Evolutionary conservation across 495 filamentous ascomycete genomes (phyloP).

Genomic region (Penicillium desertorum): DNA sequence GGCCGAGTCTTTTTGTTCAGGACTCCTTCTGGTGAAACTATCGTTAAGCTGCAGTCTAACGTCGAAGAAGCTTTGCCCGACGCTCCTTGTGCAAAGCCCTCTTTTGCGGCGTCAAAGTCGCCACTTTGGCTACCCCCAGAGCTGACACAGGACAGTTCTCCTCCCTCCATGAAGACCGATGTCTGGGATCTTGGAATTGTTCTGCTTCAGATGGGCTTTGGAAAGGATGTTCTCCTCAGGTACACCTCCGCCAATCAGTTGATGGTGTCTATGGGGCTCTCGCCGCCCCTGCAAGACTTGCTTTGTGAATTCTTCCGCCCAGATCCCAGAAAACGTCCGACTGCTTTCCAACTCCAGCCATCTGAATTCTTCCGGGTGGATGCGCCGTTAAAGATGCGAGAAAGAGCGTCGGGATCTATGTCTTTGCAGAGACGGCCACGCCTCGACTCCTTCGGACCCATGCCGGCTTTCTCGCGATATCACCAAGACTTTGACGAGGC

Average conservation of each 20-base stretch:
- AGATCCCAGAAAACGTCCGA: slow-evolving; percentile 79
- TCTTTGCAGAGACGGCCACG: slow-evolving; percentile 43
- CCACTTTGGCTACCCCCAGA: slow-evolving; percentile 85
- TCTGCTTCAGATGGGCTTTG: slow-evolving; percentile 92
- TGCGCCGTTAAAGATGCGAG: slow-evolving; percentile 45
- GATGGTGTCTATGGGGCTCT: slow-evolving; percentile 62
- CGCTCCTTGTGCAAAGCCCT: slow-evolving; percentile 31
- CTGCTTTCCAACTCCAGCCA: slow-evolving; percentile 84
- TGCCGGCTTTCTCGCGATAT: slow-evolving; percentile 65
- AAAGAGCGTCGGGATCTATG: slow-evolving; percentile 41
- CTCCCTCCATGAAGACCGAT: slow-evolving; percentile 77
- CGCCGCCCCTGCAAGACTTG: slow-evolving; percentile 73
- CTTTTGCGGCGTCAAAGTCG: slow-evolving; percentile 63
- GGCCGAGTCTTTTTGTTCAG: slow-evolving; percentile 68
- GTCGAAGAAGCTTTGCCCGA: slow-evolving; percentile 45
- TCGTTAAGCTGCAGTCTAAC: slow-evolving; percentile 46
- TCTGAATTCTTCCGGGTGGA: slow-evolving; percentile 78
- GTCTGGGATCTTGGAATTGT: slow-evolving; percentile 92
- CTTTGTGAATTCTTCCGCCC: slow-evolving; percentile 77
- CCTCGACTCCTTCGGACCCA: slow-evolving; percentile 46
- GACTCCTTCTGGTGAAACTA: slow-evolving; percentile 39
- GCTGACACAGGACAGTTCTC: slow-evolving; percentile 56
- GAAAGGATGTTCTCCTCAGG: slow-evolving; percentile 67
- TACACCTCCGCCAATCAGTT: slow-evolving; percentile 76
- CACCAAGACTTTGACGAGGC: slow-evolving; percentile 85